Evolutionary conservation across 2,329 filamentous ascomycete genomes (phyloP).

Genomic region (Penicillium concentricum): DNA sequence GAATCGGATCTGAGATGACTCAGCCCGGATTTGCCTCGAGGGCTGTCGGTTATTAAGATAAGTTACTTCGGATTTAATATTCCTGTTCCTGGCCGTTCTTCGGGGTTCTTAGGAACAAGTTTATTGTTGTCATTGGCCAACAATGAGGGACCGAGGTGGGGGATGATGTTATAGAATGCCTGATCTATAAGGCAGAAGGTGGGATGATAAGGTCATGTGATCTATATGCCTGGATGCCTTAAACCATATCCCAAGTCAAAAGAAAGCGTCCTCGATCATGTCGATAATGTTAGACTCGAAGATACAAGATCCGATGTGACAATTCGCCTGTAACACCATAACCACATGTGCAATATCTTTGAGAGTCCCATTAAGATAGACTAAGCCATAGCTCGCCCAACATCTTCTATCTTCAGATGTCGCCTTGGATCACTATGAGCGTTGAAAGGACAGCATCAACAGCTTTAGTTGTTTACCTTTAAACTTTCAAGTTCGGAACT

Average conservation of each 20-base stretch:
- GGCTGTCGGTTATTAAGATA: not conserved
- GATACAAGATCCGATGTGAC: not conserved
- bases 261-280: not conserved
- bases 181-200: not conserved
- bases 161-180: not conserved
- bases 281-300: constrained; percentile 2
- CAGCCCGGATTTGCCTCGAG: not conserved
- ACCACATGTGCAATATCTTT: constrained; percentile 19
- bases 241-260: not conserved
- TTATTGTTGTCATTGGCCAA: not conserved
- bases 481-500: not conserved
- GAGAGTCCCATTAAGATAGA: constrained; percentile 3
- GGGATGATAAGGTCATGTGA: not conserved
- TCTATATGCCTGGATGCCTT: not conserved
- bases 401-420: not conserved
- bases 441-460: not conserved
- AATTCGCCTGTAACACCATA: constrained; percentile 19
- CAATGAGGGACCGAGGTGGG: not conserved
- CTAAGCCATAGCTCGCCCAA: not conserved
- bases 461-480: not conserved
- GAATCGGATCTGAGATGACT: not conserved
- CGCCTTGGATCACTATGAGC: not conserved
- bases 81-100: not conserved
- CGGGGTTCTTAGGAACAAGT: not conserved
- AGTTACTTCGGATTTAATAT: not conserved